Evolutionary conservation across 106 monocot species (phyloP).

Genomic region (Hemerocallis citrina): DNA sequence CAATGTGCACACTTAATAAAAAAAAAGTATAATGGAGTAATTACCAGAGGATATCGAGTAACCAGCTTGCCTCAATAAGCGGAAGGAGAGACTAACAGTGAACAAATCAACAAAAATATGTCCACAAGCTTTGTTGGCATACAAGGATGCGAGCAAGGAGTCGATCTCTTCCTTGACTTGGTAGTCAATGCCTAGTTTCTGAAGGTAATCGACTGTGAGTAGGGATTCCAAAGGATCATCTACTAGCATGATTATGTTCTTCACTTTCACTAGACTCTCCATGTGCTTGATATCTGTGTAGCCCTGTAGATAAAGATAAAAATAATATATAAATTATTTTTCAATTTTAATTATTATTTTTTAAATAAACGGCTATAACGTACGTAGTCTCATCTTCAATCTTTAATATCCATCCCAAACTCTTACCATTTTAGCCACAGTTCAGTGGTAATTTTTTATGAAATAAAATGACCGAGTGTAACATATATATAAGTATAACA

Average conservation of each 20-base stretch:
- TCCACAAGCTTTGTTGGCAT: background rate
- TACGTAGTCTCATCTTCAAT: too few species aligned
- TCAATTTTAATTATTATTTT: too few species aligned
- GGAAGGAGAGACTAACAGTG: slow-evolving; percentile 2
- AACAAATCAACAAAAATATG: background rate
- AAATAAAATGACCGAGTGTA: too few species aligned
- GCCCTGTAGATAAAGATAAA: background rate
- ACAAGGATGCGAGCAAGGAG: background rate
- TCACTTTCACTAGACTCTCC: slow-evolving; percentile 1
- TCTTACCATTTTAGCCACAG: too few species aligned
- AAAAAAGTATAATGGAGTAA: too few species aligned
- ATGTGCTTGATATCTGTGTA: background rate
- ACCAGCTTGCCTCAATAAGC: slow-evolving; percentile 10
- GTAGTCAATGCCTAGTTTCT: slow-evolving; percentile 22
- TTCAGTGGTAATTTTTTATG: too few species aligned
- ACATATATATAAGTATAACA: too few species aligned
- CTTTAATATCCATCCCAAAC: too few species aligned
- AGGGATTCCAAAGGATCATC: slow-evolving; percentile 1
- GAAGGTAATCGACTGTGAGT: slow-evolving; percentile 15
- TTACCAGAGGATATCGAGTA: background rate
- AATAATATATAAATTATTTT: too few species aligned
- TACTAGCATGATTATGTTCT: background rate
- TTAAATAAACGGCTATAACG: too few species aligned
- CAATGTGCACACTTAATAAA: too few species aligned
- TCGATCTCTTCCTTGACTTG: slow-evolving; percentile 24